Conservation (phyloP, 2,329 filamentous ascomycete species). For the Podosphaera fusca region DNA sequence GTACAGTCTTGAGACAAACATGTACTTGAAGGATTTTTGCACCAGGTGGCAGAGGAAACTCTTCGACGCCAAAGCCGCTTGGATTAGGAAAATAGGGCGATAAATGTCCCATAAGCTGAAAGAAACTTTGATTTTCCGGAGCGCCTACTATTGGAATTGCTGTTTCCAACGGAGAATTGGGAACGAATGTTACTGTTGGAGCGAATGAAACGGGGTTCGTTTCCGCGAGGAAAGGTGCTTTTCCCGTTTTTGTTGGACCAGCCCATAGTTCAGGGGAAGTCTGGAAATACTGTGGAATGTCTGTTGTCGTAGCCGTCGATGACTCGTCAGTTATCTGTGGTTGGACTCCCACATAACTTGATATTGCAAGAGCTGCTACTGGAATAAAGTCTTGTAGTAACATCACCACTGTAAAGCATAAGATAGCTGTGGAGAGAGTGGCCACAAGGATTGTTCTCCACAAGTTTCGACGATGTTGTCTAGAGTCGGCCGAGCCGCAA, state of each 20-base stretch:
- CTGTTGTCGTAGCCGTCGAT: slow-evolving; percentile 8
- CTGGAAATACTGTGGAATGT: slow-evolving; percentile 39
- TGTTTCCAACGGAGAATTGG: slow-evolving; percentile 49
- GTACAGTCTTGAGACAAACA: slow-evolving; percentile 10
- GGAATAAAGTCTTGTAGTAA: slow-evolving; percentile 4
- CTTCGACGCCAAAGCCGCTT: slow-evolving; percentile 45
- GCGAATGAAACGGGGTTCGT: slow-evolving; percentile 42
- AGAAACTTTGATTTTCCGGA: slow-evolving; percentile 39
- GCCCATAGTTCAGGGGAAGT: slow-evolving; percentile 34
- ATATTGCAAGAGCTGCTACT: slow-evolving; percentile 2
- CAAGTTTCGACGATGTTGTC: background rate
- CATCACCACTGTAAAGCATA: slow-evolving; percentile 8
- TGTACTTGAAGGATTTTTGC: slow-evolving; percentile 46
- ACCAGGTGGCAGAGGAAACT: slow-evolving; percentile 42
- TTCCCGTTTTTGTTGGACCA: slow-evolving; percentile 48
- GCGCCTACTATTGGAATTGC: slow-evolving; percentile 40
- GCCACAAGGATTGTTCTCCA: background rate
- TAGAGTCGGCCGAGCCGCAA: no score
- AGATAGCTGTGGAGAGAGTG: background rate
- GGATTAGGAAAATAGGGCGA: slow-evolving; percentile 48
- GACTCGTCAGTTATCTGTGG: background rate
- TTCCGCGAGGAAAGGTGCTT: slow-evolving; percentile 46
- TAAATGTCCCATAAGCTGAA: slow-evolving; percentile 44
- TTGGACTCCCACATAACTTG: background rate
- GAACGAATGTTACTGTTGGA: slow-evolving; percentile 34